A percentile compares a stretch with the other conserved stretches of the same genome.
Evolutionary conservation across 495 filamentous ascomycete species (phyloP).

Genomic region (Trichoderma virens): DNA sequence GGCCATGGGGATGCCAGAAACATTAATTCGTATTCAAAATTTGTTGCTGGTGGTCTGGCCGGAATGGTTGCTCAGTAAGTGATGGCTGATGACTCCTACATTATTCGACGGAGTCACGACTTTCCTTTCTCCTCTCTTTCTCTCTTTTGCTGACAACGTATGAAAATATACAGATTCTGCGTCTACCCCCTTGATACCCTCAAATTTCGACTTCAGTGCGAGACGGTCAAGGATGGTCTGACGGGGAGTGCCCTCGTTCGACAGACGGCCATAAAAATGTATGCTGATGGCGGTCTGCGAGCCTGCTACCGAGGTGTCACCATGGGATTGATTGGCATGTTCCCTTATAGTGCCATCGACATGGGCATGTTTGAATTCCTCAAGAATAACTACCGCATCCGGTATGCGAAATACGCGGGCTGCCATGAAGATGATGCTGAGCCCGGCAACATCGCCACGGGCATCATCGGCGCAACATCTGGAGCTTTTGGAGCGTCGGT

Average conservation of each 20-base stretch:
- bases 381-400: conserved; percentile 62
- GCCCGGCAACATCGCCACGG: conserved; percentile 69
- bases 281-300: conserved; percentile 59
- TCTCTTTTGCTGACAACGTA: conserved; percentile 20
- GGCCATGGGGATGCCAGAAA: conserved; percentile 75
- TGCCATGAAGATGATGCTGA: conserved; percentile 77
- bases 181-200: conserved; percentile 96
- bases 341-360: conserved; percentile 95
- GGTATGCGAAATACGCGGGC: conserved; percentile 59
- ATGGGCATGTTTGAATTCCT: conserved; percentile 90
- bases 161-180: conserved; percentile 51
- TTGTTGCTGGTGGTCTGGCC: conserved; percentile 80
- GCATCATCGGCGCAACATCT: conserved; percentile 76
- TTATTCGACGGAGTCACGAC: conserved; percentile 21
- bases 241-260: conserved; percentile 79
- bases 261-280: conserved; percentile 78
- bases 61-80: conserved; percentile 78
- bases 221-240: conserved; percentile 76
- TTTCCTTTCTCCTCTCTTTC: conserved; percentile 7
- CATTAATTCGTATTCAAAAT: conserved; percentile 77
- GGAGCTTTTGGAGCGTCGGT: conserved; percentile 89
- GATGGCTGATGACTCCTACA: background rate
- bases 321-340: conserved; percentile 90
- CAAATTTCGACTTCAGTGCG: conserved; percentile 94
- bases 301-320: conserved; percentile 88